Percentiles rank a stretch among this genome's conserved stretches.
Conservation (phyloP, 148 eudicot species). For the Salicornia ramosissima region DNA sequence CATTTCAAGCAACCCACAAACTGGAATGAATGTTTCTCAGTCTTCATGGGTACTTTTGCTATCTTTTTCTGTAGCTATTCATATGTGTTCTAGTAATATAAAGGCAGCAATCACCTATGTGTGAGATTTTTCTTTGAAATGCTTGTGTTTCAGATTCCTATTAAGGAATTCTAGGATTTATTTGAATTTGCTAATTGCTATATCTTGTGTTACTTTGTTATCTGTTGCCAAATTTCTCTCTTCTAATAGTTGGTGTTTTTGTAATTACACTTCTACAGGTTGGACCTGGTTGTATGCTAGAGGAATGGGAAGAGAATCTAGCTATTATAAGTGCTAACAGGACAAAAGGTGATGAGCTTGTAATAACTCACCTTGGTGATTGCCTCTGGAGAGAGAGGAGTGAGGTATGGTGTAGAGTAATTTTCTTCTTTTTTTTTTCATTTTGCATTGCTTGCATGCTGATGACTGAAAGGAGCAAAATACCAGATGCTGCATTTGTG, state of each 20-base stretch:
- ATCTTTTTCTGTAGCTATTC: not conserved
- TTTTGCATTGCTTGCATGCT: slow-evolving; percentile 2
- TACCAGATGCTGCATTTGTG: not conserved
- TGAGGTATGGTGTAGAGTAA: slow-evolving; percentile 44
- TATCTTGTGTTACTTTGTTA: too few relatives aligned
- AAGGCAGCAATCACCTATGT: not conserved
- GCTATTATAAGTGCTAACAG: slow-evolving; percentile 81
- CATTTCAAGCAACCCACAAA: slow-evolving; percentile 26
- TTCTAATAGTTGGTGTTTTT: not conserved
- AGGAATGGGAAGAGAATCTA: slow-evolving; percentile 82
- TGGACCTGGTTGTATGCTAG: slow-evolving; percentile 55
- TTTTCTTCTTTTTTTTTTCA: not conserved
- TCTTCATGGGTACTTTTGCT: slow-evolving; percentile 40
- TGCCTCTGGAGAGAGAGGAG: slow-evolving; percentile 75
- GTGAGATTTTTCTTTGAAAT: not conserved
- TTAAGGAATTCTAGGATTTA: not conserved
- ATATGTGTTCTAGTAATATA: not conserved
- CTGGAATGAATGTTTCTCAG: slow-evolving; percentile 38
- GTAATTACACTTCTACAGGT: slow-evolving; percentile 26
- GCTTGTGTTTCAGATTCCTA: not conserved
- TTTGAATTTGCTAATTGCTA: not conserved
- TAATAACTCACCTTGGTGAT: slow-evolving; percentile 89
- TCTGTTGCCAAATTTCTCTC: not conserved
- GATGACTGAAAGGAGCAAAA: not conserved
- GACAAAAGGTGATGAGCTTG: slow-evolving; percentile 82